These are phyloP conservation scores for Laguncularia racemosa DNA, from an alignment of 345 rosid genomes.

Conservation along the genomic window DNA sequence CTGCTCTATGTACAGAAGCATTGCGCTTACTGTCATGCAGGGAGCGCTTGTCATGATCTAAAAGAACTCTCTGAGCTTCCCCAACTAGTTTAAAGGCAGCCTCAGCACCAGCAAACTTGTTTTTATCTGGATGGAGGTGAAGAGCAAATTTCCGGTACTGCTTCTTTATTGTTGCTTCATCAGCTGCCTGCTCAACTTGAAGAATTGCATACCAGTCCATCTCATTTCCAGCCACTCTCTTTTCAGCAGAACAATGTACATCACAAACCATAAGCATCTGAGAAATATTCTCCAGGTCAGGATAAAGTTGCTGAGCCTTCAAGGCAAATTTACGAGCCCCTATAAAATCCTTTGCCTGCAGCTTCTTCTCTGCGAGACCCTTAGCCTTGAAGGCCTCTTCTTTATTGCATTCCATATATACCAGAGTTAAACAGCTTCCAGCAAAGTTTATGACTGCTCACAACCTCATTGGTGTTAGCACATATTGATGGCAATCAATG, in stretches of 20 bases:
- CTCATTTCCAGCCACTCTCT: conserved; percentile 52
- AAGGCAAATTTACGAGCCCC: conserved; percentile 56
- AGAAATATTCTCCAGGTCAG: conserved; percentile 45
- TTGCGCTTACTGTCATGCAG: no score
- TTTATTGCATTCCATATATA: conserved; percentile 68
- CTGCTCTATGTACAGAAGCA: no score
- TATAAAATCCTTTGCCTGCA: conserved; percentile 50
- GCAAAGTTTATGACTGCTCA: no score
- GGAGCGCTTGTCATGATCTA: no score
- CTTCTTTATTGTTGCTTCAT: conserved; percentile 67
- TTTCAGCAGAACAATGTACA: no score
- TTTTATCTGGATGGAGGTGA: conserved; percentile 89
- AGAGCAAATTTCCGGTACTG: no score
- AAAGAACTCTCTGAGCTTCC: conserved; percentile 76
- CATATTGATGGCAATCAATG: no score
- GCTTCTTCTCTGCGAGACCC: conserved; percentile 49
- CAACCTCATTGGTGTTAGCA: no score
- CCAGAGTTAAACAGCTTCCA: no score
- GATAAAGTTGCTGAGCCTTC: conserved; percentile 63
- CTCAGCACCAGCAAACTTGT: conserved; percentile 86
- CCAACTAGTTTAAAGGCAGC: conserved; percentile 82
- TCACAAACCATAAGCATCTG: conserved; percentile 79
- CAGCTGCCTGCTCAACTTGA: conserved; percentile 51
- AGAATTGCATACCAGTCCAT: conserved; percentile 88
- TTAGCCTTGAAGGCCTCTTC: conserved; percentile 90